Evolutionary conservation across 2,329 filamentous ascomycete species (phyloP).

Genomic region (Fusarium secorum): DNA sequence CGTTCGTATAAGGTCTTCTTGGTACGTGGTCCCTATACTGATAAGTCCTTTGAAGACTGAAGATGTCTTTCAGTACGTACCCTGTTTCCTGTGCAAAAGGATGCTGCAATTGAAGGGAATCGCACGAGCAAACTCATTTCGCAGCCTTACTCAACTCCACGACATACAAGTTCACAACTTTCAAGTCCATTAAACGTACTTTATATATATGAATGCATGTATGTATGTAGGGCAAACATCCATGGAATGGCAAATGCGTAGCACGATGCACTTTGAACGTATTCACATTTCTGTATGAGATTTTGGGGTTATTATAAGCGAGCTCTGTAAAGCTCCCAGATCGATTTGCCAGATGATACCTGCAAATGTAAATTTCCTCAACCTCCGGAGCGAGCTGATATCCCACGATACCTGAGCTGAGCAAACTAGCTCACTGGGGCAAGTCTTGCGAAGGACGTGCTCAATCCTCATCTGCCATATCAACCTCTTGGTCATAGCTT

Average conservation of each 20-base stretch:
- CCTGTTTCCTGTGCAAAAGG: not conserved
- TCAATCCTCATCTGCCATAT: conserved; percentile 5
- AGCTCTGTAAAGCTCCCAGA: not conserved
- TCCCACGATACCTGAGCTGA: not conserved
- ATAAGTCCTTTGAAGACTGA: not conserved
- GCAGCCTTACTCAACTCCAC: not conserved
- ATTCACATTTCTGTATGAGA: not conserved
- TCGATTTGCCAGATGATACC: not conserved
- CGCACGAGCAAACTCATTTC: not conserved
- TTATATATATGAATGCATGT: not conserved
- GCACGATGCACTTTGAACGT: not conserved
- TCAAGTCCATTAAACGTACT: not conserved
- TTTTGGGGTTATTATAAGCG: not conserved
- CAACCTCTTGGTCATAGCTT: conserved; percentile 1
- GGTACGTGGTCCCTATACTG: too few relatives aligned
- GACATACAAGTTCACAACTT: not conserved
- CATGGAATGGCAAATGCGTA: not conserved
- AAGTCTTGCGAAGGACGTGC: conserved; percentile 9
- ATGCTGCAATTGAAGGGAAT: not conserved
- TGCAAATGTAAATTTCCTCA: not conserved
- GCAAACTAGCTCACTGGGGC: not conserved
- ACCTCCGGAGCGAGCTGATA: not conserved
- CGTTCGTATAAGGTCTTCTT: not conserved
- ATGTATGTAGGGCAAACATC: not conserved
- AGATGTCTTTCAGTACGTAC: not conserved